Base-by-base conservation (phyloP, 257 asterid species). In the Nicotiana tomentosiformis region DNA sequence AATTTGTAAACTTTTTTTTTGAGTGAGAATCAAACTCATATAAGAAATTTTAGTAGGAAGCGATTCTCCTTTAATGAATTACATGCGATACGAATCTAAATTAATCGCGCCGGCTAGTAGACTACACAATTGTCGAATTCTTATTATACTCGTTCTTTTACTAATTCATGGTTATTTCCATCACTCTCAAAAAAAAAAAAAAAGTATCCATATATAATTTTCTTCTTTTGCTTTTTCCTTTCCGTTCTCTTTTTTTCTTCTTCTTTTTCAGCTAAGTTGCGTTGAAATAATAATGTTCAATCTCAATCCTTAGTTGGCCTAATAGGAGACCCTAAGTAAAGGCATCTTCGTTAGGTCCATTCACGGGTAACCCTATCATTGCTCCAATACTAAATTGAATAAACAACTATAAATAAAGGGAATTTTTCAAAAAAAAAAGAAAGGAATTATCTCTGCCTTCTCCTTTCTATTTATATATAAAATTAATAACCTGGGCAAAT, bases 281-380 rank as follows among this genome's bases (percentile, higher is more conserved):
- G 33, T 26, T 30, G 46, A 60, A 18, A 76, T 76, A 66, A 29
- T 14, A 43, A 35, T 49, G 69, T 65, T 61, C 33, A 69, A 33
- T 53, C 70, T 61, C 49, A 58, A 77, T 61, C 76, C 66, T 43
- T 66, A 70, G 78, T 58, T 32, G 65, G 57, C 78, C 87, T 61
- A 77, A 68, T 80, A 76, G 69, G 77, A 79, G 85, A 60, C 77
- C 60, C 67, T 66, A 82, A 58, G 83, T 72, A 72, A 72, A 43
- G 65, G 68, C 80, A 66, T 86, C 84, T 68, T 43, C 84, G 57
- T 77, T 67, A 84, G 86, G 89, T 64, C 90, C 87, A 72, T 90
- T 85, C 88, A 82, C 30, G 81, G 35, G 87, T 82, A 67, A 87
- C 89, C 84, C 90, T 88, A 90, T 90, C 91, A 92, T 88, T 89